Conservation (phyloP, 2,329 filamentous ascomycete species). For the Fusarium setosum region DNA sequence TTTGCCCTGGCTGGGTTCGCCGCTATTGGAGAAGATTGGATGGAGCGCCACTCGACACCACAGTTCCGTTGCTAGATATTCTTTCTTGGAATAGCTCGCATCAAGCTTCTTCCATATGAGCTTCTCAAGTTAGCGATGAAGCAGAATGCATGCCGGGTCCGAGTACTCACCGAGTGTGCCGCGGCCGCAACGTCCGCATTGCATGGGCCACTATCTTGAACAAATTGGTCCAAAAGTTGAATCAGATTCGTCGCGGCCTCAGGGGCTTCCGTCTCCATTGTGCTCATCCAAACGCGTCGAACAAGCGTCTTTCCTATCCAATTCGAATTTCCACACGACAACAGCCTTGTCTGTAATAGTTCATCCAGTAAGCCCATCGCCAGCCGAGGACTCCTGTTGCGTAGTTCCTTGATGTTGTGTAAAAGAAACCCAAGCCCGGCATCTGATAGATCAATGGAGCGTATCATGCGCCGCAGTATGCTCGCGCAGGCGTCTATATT, state of each 20-base stretch:
- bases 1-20: slow-evolving; percentile 74
- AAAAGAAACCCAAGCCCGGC: slow-evolving; percentile 74
- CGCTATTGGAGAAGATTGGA: slow-evolving; percentile 72
- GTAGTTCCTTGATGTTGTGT: slow-evolving; percentile 74
- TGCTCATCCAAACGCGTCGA: slow-evolving; percentile 74
- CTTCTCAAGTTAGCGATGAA: slow-evolving; percentile 54
- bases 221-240: slow-evolving; percentile 49
- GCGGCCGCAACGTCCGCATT: slow-evolving; percentile 72
- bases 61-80: slow-evolving; percentile 65
- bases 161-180: slow-evolving; percentile 69
- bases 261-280: slow-evolving; percentile 53
- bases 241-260: slow-evolving; percentile 38
- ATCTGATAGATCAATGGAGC: slow-evolving; percentile 68
- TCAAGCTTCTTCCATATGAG: slow-evolving; percentile 87
- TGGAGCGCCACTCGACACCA: slow-evolving; percentile 82
- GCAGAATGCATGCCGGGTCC: slow-evolving; percentile 4
- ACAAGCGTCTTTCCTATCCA: slow-evolving; percentile 79
- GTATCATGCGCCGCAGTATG: slow-evolving; percentile 72
- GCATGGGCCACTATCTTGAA: slow-evolving; percentile 53
- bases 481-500: slow-evolving; percentile 60
- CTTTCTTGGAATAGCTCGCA: slow-evolving; percentile 61
- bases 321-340: slow-evolving; percentile 58
- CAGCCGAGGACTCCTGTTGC: slow-evolving; percentile 61
- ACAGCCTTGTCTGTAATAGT: slow-evolving; percentile 69
- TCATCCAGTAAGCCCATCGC: slow-evolving; percentile 68